Conservation (phyloP, 345 rosid genomes). For the Syzygium aqueum region DNA sequence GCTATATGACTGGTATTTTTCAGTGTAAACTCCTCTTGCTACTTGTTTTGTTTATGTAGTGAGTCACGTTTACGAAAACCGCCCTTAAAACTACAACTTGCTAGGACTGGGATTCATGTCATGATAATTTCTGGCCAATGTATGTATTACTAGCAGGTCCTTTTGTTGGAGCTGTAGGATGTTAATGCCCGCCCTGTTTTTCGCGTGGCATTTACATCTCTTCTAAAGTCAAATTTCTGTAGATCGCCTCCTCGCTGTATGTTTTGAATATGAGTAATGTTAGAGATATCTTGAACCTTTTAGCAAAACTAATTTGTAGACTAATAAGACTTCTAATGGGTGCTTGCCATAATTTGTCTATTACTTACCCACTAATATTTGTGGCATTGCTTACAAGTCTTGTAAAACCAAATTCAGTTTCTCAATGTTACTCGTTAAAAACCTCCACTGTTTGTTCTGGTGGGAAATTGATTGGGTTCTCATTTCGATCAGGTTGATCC, state of each 20-base stretch:
- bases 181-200: not conserved
- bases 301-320: not conserved
- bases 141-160: not conserved
- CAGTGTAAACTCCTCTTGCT: not conserved
- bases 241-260: not conserved
- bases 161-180: not conserved
- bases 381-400: not conserved
- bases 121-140: not conserved
- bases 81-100: not conserved
- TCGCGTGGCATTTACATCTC: not conserved
- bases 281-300: not conserved
- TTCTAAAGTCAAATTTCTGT: not conserved
- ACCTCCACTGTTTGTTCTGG: not conserved
- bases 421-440: not conserved
- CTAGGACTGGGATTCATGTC: not conserved
- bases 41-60: not conserved
- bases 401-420: not conserved
- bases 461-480: not conserved
- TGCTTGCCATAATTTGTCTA: not conserved
- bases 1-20: not conserved
- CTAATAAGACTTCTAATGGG: not conserved
- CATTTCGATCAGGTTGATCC: not conserved
- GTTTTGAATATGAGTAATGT: not conserved
- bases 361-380: not conserved
- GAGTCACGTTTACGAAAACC: not conserved